phyloP scores from a whole-genome alignment of 345 rosid genomes.

The Dimocarpus longan region DNA sequence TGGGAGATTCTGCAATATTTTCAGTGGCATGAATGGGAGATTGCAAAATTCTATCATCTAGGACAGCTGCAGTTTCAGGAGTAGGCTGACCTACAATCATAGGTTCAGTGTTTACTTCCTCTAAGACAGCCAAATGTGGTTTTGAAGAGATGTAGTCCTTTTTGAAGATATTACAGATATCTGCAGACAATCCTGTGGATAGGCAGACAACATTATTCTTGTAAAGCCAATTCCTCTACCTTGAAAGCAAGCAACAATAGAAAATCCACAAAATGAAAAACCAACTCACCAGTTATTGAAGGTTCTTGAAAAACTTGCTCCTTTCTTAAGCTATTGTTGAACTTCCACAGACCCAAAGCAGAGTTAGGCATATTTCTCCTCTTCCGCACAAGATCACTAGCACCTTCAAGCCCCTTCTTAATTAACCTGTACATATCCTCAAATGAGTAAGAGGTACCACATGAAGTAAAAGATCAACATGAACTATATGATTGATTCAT shows the following conservation, averaged over 20 bases:
- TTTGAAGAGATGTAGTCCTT: constrained; percentile 45
- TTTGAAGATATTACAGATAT: constrained; percentile 40
- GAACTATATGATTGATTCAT: constrained; percentile 14
- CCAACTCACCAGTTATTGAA: constrained; percentile 52
- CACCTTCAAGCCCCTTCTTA: constrained; percentile 57
- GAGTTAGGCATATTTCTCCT: constrained; percentile 50
- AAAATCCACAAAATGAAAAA: constrained; percentile 8
- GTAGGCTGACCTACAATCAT: constrained; percentile 23
- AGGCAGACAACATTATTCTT: constrained; percentile 12
- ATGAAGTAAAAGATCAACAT: constrained; percentile 7
- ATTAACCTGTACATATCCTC: constrained; percentile 44
- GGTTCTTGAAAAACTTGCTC: constrained; percentile 61
- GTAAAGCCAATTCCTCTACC: constrained; percentile 14
- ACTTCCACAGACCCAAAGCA: constrained; percentile 60
- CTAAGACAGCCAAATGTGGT: constrained; percentile 38
- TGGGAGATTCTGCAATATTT: constrained; percentile 22
- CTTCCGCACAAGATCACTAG: constrained; percentile 52
- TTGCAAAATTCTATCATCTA: constrained; percentile 18
- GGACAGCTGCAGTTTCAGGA: constrained; percentile 18
- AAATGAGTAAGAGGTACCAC: constrained; percentile 20
- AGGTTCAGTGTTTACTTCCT: constrained; percentile 39
- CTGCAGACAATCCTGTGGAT: constrained; percentile 53
- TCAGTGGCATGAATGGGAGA: constrained; percentile 27
- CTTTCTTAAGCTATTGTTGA: constrained; percentile 46
- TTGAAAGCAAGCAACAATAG: constrained; percentile 10